These are phyloP conservation scores for Lolium multiflorum DNA, from an alignment of 176 grass and related monocot species.

Conservation along the genomic window DNA sequence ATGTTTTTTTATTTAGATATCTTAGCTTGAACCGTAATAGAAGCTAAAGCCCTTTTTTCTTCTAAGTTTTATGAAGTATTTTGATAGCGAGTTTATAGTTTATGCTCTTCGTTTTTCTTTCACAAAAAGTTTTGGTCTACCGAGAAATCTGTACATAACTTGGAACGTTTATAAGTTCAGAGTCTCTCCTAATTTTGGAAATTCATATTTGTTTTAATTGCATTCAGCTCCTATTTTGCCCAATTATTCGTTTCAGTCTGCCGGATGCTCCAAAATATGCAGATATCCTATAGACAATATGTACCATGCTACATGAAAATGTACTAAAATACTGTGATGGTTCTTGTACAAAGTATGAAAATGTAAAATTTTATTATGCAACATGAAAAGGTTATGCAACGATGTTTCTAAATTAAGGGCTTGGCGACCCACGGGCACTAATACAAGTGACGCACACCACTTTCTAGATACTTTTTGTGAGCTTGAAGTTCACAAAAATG, in stretches of 20 bases:
- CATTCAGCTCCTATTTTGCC: neutral
- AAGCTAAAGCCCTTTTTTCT: constrained; percentile 24
- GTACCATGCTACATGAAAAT: neutral
- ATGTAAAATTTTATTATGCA: neutral
- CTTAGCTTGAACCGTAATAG: constrained; percentile 44
- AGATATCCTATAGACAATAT: neutral
- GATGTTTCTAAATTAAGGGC: too few species aligned
- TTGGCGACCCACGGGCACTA: too few species aligned
- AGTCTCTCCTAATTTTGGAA: neutral
- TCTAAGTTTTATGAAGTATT: constrained; percentile 40
- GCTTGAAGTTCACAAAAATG: too few species aligned
- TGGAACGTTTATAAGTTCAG: neutral
- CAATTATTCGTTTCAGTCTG: neutral
- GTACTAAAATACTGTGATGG: neutral
- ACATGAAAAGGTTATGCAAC: neutral
- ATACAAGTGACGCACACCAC: too few species aligned
- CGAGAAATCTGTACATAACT: constrained; percentile 33
- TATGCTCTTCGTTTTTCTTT: constrained; percentile 28
- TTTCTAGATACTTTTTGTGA: too few species aligned
- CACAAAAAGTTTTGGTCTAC: constrained; percentile 24
- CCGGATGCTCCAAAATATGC: neutral
- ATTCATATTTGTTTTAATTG: neutral
- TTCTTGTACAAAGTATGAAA: neutral
- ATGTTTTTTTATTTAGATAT: constrained; percentile 34
- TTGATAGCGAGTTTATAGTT: neutral